Evolutionary conservation across 176 grass and related monocot species (phyloP), one percentile per base, ranked within the genome.

Genomic region (Elymus sibiricus): DNA sequence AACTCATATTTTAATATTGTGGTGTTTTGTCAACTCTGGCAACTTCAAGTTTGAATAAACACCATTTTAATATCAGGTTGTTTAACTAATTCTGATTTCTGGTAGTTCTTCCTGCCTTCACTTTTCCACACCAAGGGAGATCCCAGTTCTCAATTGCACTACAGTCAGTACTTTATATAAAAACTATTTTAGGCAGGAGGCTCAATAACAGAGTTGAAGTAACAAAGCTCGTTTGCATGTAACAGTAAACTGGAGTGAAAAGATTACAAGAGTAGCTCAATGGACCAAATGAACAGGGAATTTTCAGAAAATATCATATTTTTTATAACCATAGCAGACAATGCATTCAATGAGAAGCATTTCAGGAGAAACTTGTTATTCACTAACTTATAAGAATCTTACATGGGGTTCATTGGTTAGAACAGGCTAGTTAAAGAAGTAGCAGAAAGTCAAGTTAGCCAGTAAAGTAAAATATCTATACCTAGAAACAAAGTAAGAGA

Each of bases 401-500:
- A 89, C 59, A 80, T 81, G 44, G 42, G 42, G 25, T 83, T 72
- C 74, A 53, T 40, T 66, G 74, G 63, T 59, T 55, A 27, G 24
- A 72, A 66, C 27, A 16, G 10, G 11, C 3, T 35, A 80, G 46
- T 28, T 79, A 14, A 34, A 13, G 55, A 64, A 63, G 73, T 26
- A 63, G 70, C 53, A 67, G 21, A 32, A 74, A 85, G 37, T 68
- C 14, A 76, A 56, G 78, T 77, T 28, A 81, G 47, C 68, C 63
- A 70, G 32, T 49, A 71, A 63, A 78, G 27, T 70, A 78, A 75
- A 80, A 35, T n/a, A 80, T 47, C 62, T 47, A 46, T 78, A 74
- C 65, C 84, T 58, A 83, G 11, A 79, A 83, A 53, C 25, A 86
- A n/a, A 81, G 86, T 25, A 73, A 65, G 35, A 73, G 43, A 35